These are phyloP conservation scores for Biscogniauxia sp. DNA, from an alignment of 2,329 filamentous ascomycete genomes.

Conservation along the genomic window DNA sequence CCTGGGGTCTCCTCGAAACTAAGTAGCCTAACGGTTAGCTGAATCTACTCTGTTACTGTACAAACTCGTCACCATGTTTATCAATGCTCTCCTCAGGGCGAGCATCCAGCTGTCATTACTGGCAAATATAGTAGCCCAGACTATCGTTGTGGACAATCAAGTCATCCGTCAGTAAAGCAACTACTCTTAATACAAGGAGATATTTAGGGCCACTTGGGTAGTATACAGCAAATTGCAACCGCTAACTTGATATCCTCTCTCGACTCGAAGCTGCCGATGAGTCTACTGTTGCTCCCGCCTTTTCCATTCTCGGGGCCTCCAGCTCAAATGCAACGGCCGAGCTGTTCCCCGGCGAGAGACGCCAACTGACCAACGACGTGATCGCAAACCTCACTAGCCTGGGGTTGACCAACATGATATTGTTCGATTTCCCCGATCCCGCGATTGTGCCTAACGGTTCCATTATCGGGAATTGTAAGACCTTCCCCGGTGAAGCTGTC, in stretches of 20 bases:
- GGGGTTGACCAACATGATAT: conserved; percentile 23
- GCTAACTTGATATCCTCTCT: conserved; percentile 18
- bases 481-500: conserved; percentile 25
- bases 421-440: conserved; percentile 26
- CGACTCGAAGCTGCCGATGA: conserved; percentile 24
- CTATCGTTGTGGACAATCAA: conserved; percentile 27
- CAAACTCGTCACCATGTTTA: conserved; percentile 19
- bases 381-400: conserved; percentile 27
- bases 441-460: conserved; percentile 15
- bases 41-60: conserved; percentile 11
- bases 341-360: conserved; percentile 27
- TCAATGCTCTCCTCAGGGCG: conserved; percentile 11
- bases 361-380: conserved; percentile 25
- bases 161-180: conserved; percentile 26
- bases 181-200: conserved; percentile 5
- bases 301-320: conserved; percentile 21
- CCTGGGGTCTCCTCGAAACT: conserved; percentile 6
- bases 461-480: conserved; percentile 25
- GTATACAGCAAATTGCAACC: neutral
- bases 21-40: no score
- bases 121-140: conserved; percentile 18
- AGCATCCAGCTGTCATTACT: conserved; percentile 17
- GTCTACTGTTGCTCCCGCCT: conserved; percentile 25
- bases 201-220: conserved; percentile 1
- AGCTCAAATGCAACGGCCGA: conserved; percentile 28